Evolutionary conservation across 2,329 filamentous ascomycete species (phyloP).

Genomic region (Fonsecaea monophora): DNA sequence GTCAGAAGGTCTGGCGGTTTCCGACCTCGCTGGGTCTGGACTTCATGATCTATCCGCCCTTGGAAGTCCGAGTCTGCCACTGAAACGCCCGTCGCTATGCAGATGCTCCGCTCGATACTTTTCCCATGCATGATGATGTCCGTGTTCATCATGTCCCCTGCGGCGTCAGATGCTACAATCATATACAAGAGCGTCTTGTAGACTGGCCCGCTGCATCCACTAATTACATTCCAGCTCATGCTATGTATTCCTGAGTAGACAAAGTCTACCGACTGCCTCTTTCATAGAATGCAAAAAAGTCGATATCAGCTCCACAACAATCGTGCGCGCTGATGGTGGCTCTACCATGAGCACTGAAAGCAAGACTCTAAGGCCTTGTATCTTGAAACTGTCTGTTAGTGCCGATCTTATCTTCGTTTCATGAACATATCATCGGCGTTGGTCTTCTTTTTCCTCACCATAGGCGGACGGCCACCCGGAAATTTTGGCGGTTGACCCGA

Average conservation of each 20-base stretch:
- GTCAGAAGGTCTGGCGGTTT: not conserved
- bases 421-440: conserved; percentile 37
- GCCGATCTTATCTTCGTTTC: conserved; percentile 25
- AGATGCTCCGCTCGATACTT: not conserved
- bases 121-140: not conserved
- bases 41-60: not conserved
- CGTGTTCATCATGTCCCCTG: not conserved
- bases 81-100: conserved; percentile 2
- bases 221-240: not conserved
- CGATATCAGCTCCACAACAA: not conserved
- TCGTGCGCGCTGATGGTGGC: not conserved
- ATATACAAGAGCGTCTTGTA: not conserved
- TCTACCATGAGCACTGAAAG: not conserved
- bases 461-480: not conserved
- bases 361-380: not conserved
- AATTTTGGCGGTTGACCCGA: conserved; percentile 7
- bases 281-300: not conserved
- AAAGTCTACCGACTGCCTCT: not conserved
- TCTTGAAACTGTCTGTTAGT: not conserved
- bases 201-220: not conserved
- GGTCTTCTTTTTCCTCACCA: conserved; percentile 36
- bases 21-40: not conserved
- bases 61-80: not conserved
- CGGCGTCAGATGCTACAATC: not conserved
- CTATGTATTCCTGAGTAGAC: not conserved